These are phyloP conservation scores for Leccinellum albellum DNA, from an alignment of 768 basidiomycete genomes.

Conservation along the genomic window DNA sequence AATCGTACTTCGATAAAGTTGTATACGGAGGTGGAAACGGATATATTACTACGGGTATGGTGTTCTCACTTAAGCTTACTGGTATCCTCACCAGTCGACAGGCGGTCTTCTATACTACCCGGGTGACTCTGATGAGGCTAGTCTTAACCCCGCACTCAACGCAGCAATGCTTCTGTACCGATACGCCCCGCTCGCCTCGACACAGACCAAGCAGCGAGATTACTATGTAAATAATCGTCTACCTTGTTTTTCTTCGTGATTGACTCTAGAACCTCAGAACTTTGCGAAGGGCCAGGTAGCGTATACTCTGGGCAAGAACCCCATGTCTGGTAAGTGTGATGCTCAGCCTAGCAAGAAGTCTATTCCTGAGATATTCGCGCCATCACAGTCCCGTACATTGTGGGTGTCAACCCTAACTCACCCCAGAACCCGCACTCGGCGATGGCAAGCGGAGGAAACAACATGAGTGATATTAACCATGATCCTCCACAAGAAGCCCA, in stretches of 20 bases:
- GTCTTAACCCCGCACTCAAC: conserved; percentile 84
- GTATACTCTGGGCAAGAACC: conserved; percentile 84
- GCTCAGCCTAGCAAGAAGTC: background rate
- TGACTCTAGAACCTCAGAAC: conserved; percentile 36
- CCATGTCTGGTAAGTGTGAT: conserved; percentile 66
- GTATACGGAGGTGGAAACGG: conserved; percentile 54
- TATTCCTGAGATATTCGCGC: background rate
- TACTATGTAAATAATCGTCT: conserved; percentile 50
- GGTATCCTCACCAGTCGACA: conserved; percentile 25
- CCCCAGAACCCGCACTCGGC: conserved; percentile 90
- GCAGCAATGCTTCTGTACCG: conserved; percentile 78
- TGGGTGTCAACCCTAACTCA: conserved; percentile 87
- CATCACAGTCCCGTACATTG: conserved; percentile 53
- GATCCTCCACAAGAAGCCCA: conserved; percentile 69
- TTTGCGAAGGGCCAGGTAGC: conserved; percentile 77
- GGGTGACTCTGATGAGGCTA: conserved; percentile 79
- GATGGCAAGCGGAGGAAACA: conserved; percentile 77
- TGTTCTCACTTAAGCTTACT: background rate
- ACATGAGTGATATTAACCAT: conserved; percentile 66
- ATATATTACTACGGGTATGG: conserved; percentile 58
- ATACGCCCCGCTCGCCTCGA: conserved; percentile 73
- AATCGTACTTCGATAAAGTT: conserved; percentile 72
- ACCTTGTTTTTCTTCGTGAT: background rate
- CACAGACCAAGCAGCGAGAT: conserved; percentile 46
- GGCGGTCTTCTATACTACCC: conserved; percentile 78